Conservation (phyloP, 352 stramenopile species). For the Blastocystis sp. region DNA sequence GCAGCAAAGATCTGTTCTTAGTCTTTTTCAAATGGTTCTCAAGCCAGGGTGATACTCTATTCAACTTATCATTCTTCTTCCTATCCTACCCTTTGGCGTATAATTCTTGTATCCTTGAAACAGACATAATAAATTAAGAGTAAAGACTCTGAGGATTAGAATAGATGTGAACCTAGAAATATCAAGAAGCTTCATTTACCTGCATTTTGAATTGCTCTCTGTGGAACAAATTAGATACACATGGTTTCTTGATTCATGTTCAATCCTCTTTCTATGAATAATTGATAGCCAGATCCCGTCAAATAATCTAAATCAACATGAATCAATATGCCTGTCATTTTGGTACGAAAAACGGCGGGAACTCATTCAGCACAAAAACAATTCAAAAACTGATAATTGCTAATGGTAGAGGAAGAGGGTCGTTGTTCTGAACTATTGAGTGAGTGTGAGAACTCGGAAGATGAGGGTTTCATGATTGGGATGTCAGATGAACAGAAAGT, state of each 20-base stretch:
- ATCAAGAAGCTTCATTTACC: background rate
- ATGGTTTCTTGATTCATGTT: background rate
- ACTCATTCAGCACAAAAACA: background rate
- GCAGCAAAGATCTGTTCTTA: background rate
- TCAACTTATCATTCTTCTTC: background rate
- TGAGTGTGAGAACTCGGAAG: background rate
- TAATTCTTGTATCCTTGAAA: no score
- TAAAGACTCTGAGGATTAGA: background rate
- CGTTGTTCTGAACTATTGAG: background rate
- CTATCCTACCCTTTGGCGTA: background rate
- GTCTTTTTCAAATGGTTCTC: background rate
- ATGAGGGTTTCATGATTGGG: background rate
- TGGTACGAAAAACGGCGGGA: background rate
- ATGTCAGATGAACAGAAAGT: conserved; percentile 50
- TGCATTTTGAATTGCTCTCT: background rate
- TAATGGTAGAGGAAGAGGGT: background rate
- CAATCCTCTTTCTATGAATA: background rate
- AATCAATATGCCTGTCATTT: background rate
- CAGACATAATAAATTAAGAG: background rate
- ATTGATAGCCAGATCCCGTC: background rate
- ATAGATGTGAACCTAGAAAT: background rate
- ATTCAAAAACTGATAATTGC: background rate
- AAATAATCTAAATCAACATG: background rate
- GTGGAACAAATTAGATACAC: background rate
- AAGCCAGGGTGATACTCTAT: background rate